phyloP scores from a whole-genome alignment of 1,139 yeast genomes.

The Lodderomyces parapsilosis region DNA sequence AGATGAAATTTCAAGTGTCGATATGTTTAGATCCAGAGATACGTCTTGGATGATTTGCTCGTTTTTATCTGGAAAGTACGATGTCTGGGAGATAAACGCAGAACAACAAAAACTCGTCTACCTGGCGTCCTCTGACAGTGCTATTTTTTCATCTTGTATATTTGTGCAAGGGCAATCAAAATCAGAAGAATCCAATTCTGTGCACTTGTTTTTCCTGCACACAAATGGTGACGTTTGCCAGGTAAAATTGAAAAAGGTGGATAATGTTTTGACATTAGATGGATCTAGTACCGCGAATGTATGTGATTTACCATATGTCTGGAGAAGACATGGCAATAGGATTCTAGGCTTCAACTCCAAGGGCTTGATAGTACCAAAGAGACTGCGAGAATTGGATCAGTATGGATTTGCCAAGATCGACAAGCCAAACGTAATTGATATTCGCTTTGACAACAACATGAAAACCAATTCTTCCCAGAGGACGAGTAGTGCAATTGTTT shows the following conservation, averaged over 20 bases:
- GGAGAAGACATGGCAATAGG: neutral
- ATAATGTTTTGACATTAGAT: neutral
- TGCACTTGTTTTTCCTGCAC: neutral
- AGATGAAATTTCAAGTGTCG: conserved; percentile 7
- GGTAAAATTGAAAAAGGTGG: neutral
- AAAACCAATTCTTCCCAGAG: too few relatives aligned
- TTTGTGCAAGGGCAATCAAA: neutral
- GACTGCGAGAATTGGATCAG: neutral
- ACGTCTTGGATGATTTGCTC: neutral
- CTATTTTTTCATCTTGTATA: conserved; percentile 4
- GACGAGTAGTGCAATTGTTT: neutral
- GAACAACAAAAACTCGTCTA: neutral
- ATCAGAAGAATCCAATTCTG: neutral
- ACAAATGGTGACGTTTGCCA: neutral
- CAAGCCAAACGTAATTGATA: neutral
- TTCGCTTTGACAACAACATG: neutral
- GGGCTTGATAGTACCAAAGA: neutral
- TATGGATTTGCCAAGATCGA: neutral
- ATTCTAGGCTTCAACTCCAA: neutral
- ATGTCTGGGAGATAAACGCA: neutral
- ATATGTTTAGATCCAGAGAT: neutral
- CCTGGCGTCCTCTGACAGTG: neutral
- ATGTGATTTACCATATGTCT: neutral
- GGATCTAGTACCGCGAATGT: neutral
- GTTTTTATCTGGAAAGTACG: conserved; percentile 6